A percentile compares a stretch with the other conserved stretches of the same genome.
These are phyloP conservation scores for Fusarium proliferatum DNA, from an alignment of 2,329 filamentous ascomycete species.

Conservation along the genomic window DNA sequence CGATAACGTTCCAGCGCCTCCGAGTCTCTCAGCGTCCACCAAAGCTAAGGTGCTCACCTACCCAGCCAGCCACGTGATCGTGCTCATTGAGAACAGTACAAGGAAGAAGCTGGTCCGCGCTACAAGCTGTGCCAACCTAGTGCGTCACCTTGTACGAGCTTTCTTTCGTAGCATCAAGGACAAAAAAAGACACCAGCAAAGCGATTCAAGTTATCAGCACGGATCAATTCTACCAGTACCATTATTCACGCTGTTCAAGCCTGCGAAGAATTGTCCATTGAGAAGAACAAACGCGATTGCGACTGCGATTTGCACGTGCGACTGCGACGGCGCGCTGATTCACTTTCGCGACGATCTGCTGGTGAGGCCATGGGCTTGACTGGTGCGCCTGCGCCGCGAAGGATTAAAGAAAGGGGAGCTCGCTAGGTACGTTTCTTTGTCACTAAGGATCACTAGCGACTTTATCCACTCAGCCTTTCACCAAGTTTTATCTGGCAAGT, in stretches of 20 bases:
- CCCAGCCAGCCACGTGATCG: constrained; percentile 34
- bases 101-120: constrained; percentile 32
- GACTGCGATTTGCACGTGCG: constrained; percentile 27
- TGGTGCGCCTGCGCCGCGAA: constrained; percentile 42
- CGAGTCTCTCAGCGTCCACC: neutral
- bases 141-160: constrained; percentile 45
- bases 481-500: neutral
- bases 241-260: neutral
- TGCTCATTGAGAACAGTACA: constrained; percentile 35
- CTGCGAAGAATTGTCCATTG: constrained; percentile 18
- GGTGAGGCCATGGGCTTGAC: constrained; percentile 52
- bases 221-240: neutral
- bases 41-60: neutral
- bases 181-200: neutral
- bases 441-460: neutral
- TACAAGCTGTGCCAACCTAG: constrained; percentile 34
- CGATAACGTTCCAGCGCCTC: constrained; percentile 31
- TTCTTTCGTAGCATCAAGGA: constrained; percentile 21
- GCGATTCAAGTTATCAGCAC: neutral
- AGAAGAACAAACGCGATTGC: constrained; percentile 8
- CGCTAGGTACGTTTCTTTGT: constrained; percentile 41
- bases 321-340: constrained; percentile 21
- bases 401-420: constrained; percentile 48
- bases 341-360: constrained; percentile 25
- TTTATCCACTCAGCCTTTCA: constrained; percentile 1